Base-by-base conservation (phyloP, 2,329 filamentous ascomycete species). In the Allantophomopsis cytisporea region DNA sequence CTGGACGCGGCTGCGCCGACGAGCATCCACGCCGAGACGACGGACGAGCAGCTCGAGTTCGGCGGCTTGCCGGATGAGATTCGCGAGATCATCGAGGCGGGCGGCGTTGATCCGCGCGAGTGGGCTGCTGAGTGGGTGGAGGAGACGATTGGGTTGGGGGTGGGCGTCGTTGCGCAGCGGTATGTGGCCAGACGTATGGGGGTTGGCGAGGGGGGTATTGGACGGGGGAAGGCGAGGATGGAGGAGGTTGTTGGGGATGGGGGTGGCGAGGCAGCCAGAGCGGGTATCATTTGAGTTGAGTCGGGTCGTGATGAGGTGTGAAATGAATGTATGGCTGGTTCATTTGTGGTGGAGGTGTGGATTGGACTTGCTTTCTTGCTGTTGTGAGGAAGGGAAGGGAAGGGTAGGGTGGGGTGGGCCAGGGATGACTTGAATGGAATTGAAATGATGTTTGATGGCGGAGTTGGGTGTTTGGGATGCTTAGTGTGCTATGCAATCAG, bases 51-150 rank as follows among this genome's bases (percentile, higher is more conserved):
- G 17, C 45, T 53, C 20, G 49, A 52, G 38, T 39, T 39, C 3
- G 45, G 53, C 2, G 56, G 65, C n/a, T 60, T 88, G 28, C 89
- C 91, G 0, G 81, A 85, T 20, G 86, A 88, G 54, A 95, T 98
- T 51, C 71, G 74, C 16, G 83, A 89, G 48, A 94, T 96, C 46
- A 76, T 98, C 32, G 75, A 77, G 52, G 63, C 63, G 35, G 76
- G 76, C 7, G 76, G 73, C 36, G 85, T 96, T 2, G 91, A 98
- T 54, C 91, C 91, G 0, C 72, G 91, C 42, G 91, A 98, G 59
- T 98, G 91, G 91, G 84, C 94, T 31, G 83, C 88, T 3, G 91
- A 96, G 60, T 98, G 91, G 91, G 73, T 98, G 36, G 89, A 96
- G 63, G 89, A 96, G 63, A 65, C 79, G 0, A 68, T 98, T 23